Conservation (phyloP, 2,329 filamentous ascomycete species). For the Dactylellina drechsleri region DNA sequence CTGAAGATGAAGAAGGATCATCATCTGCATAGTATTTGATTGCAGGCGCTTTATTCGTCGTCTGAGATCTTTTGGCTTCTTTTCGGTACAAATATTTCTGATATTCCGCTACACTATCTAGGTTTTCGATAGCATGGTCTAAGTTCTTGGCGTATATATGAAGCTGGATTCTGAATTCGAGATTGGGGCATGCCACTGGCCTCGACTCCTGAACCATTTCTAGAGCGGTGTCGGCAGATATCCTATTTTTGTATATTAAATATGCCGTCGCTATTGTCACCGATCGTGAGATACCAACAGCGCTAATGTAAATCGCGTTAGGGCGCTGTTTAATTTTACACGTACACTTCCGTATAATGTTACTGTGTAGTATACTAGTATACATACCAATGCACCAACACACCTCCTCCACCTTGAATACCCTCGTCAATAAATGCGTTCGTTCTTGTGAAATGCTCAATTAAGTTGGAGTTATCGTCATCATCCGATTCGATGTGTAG, state of each 20-base stretch:
- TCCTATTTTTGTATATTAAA: constrained; percentile 74
- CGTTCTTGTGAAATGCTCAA: constrained; percentile 78
- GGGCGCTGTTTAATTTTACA: neutral
- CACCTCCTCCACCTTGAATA: constrained; percentile 68
- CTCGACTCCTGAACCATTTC: constrained; percentile 75
- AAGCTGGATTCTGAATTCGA: constrained; percentile 89
- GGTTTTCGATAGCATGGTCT: constrained; percentile 70
- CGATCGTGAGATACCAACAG: constrained; percentile 94
- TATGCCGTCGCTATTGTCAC: constrained; percentile 85
- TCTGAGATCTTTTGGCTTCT: constrained; percentile 74
- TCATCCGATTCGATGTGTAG: constrained; percentile 87
- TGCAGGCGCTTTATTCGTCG: constrained; percentile 82
- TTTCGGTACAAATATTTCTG: constrained; percentile 78
- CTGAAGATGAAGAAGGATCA: constrained; percentile 64
- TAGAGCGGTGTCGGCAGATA: constrained; percentile 70
- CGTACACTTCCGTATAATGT: too few species aligned
- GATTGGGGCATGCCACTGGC: constrained; percentile 87
- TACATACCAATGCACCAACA: constrained; percentile 76
- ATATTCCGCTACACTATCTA: constrained; percentile 78
- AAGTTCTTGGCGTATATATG: constrained; percentile 88
- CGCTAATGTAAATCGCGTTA: constrained; percentile 67
- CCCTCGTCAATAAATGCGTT: constrained; percentile 85
- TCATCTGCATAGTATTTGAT: constrained; percentile 76
- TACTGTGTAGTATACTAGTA: constrained; percentile 57
- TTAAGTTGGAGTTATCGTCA: constrained; percentile 84